Base-by-base conservation (phyloP, 495 filamentous ascomycete genomes). In the Trichoderma virens region DNA sequence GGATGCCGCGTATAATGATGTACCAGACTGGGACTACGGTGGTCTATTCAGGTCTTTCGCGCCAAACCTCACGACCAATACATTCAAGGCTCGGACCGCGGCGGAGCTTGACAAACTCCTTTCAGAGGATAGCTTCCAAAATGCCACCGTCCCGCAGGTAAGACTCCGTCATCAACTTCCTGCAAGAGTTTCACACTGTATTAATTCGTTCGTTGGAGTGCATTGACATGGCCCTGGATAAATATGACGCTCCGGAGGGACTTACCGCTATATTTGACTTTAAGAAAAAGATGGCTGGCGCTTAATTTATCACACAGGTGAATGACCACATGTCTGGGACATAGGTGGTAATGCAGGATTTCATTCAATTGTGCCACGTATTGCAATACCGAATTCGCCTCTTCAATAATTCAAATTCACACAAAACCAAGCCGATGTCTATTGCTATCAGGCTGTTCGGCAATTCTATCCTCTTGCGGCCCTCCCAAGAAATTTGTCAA, bases 1-100 rank as follows among this genome's bases (percentile, higher is more conserved):
- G 72, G 65, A 79, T 43, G 75, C 73, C 11, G n/a, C 16, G 0
- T 83, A 84, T 69, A 83, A 85, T 65, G 77, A 82, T 47, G 66
- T 85, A n/a, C 75, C 74, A 62, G 62, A 67, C 27, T 82, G 80
- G 80, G 67, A 76, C 59, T 79, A 79, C 66, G 72, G 68, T 34
- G 72, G 70, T 1, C 67, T 80, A 16, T 72, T 75, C 41, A 66
- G 67, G 34, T 73, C 71, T 0, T 79, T 82, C 62, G 72, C 79
- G 16, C 76, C 73, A 3, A 59, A 69, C 9, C 54, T 70, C 5
- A 65, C 64, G 16, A 62, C 69, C 5, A 69, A 68, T 61, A 72
- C 73, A 14, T 78, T 74, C 66, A 66, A 70, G 34, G 71, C 77
- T 27, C 67, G 67, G 38, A 73, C 72, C 11, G 74, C 73, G 61